Percentiles rank a stretch among this genome's conserved stretches.
phyloP scores from a whole-genome alignment of 306 rosid genomes.

The Quercus rubra region DNA sequence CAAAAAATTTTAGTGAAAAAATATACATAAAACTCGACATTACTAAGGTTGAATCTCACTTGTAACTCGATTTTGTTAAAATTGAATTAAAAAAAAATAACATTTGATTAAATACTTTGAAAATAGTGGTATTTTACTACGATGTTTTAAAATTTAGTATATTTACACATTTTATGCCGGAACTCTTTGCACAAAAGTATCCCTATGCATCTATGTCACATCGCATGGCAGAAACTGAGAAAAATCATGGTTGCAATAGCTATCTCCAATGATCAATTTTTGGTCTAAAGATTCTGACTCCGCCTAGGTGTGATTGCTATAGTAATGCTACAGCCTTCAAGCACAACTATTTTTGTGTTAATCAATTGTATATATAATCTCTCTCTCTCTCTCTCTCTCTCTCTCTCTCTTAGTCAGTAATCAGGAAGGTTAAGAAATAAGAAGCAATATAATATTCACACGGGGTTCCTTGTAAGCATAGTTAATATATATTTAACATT shows the following conservation, averaged over 20 bases:
- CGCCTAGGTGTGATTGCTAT: too few species aligned
- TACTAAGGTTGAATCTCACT: accelerated
- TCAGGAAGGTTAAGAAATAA: background rate
- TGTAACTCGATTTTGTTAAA: accelerated
- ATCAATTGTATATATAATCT: too few species aligned
- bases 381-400: background rate
- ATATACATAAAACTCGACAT: too few species aligned
- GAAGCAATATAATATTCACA: background rate
- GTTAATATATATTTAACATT: conserved; percentile 6
- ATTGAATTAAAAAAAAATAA: accelerated
- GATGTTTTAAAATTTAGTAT: too few species aligned
- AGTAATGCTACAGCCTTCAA: too few species aligned
- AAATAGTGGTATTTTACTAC: too few species aligned
- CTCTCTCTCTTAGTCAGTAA: background rate
- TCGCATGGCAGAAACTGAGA: background rate
- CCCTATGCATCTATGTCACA: background rate
- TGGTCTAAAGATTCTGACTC: background rate
- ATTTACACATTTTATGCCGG: too few species aligned
- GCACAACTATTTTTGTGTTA: too few species aligned
- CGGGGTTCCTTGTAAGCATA: background rate
- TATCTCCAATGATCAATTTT: background rate
- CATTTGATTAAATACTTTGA: too few species aligned
- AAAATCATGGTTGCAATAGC: background rate
- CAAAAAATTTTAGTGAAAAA: accelerated
- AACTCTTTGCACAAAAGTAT: background rate